Conservation (phyloP, 2,329 filamentous ascomycete species). For the Colletotrichum ledebouriae region DNA sequence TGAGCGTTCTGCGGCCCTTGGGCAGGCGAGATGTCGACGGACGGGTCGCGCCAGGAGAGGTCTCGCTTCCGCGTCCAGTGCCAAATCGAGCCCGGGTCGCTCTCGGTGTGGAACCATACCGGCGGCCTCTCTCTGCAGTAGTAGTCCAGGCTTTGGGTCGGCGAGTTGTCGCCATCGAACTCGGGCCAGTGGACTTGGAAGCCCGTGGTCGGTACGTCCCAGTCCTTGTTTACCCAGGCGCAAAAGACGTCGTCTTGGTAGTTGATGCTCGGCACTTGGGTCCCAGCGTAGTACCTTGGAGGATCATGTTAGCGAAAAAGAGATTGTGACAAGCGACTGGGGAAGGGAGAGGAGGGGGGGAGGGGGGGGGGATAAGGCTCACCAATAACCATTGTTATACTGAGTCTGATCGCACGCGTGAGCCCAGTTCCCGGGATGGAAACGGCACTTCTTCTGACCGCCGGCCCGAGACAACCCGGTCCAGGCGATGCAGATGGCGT, state of each 20-base stretch:
- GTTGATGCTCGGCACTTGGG: constrained; percentile 40
- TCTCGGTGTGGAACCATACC: constrained; percentile 14
- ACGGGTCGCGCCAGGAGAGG: not conserved
- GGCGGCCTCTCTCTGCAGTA: constrained; percentile 25
- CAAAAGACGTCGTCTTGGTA: constrained; percentile 42
- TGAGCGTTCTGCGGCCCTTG: no score
- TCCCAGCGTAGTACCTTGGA: constrained; percentile 47
- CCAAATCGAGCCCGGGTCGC: constrained; percentile 28
- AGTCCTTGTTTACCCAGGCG: constrained; percentile 46
- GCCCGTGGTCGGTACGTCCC: constrained; percentile 46
- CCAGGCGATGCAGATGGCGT: constrained; percentile 47
- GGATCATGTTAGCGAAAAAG: not conserved
- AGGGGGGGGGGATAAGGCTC: not conserved
- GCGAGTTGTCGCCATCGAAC: constrained; percentile 37
- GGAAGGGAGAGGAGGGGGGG: no score
- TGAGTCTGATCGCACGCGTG: constrained; percentile 43
- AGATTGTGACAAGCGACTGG: not conserved
- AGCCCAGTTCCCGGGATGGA: constrained; percentile 46
- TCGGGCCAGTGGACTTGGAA: constrained; percentile 51
- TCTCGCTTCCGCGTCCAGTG: constrained; percentile 18
- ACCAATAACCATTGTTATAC: not conserved
- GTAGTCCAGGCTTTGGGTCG: constrained; percentile 40
- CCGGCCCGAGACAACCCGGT: constrained; percentile 31
- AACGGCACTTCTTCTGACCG: constrained; percentile 44
- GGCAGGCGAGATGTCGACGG: no score